phyloP scores from a whole-genome alignment of 148 eudicot genomes.

The Euryodendron excelsum region DNA sequence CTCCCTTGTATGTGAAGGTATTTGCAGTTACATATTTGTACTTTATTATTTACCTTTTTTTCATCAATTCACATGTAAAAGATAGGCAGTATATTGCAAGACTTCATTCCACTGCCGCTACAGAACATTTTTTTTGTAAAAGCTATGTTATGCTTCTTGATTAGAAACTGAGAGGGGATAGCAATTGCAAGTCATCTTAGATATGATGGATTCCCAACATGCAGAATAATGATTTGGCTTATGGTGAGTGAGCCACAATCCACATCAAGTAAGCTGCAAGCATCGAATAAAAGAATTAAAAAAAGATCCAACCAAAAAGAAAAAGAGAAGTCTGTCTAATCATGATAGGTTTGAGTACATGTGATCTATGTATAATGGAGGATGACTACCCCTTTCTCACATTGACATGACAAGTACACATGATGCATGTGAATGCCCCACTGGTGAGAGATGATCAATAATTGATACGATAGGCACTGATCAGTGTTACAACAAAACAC shows the following conservation, averaged over 20 bases:
- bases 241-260: too few species aligned
- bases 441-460: not conserved
- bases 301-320: too few species aligned
- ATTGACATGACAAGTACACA: not conserved
- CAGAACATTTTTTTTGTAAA: not conserved
- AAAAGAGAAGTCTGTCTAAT: too few species aligned
- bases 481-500: too few species aligned
- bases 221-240: too few species aligned
- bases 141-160: not conserved
- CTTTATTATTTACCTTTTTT: not conserved
- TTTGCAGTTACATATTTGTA: not conserved
- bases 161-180: not conserved
- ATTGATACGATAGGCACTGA: not conserved
- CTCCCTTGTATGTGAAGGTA: not conserved
- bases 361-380: not conserved
- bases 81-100: not conserved
- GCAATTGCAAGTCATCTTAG: not conserved
- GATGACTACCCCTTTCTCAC: not conserved
- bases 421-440: not conserved
- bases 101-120: not conserved
- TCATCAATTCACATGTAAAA: not conserved
- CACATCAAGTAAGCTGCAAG: too few species aligned
- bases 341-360: not conserved
- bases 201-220: too few species aligned
- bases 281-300: too few species aligned